Base-by-base conservation (phyloP, 2,329 filamentous ascomycete species). In the Claviceps pazoutovae region DNA sequence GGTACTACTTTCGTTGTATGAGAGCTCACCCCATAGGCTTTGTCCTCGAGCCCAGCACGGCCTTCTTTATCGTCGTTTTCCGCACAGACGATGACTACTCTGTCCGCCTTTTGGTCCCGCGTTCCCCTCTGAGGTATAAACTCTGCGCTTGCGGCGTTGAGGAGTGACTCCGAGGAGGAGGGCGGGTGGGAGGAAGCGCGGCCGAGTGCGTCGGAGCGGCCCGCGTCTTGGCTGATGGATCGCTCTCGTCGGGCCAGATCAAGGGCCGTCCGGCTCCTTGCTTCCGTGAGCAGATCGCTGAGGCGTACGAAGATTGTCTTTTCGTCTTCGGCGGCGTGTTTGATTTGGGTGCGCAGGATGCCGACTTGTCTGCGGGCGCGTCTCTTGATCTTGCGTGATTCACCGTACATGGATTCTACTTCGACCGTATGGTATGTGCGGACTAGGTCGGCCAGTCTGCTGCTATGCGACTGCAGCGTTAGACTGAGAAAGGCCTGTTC, bases 231-330 rank as follows among this genome's bases (percentile, higher is more conserved):
- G 8, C 14, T 17, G 11, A 14, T 44, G 30, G 45, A 14, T 8
- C 14, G 38, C 23, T 63, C 61, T 16, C 61, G 57, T 43, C 62
- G 61, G 2, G 68, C 60, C 39, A 66, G 62, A 34, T 58, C 57
- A 66, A 66, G 69, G 2, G 68, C 62, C 49, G 72, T 68, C 3
- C 68, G 66, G 41, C 68, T 71, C 56, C 71, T 69, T 14, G 75
- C 68, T 60, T 80, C 74, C 16, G 73, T 61, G 37, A 70, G 66
- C 14, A 80, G 56, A 53, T 79, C 74, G 13, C 69, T 64, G n/a
- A 80, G 63, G 2, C 75, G 65, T 16, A 64, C 53, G 41, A 74
- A 60, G 6, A 78, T 69, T 16, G 64, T 56, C 50, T 64, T 68
- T 57, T 80, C 71, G 57, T 78, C 72, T 50, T 69, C 65, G 2